A percentile compares a stretch with the other conserved stretches of the same genome.
These are phyloP conservation scores for Eucalyptus sideroxylon DNA, from an alignment of 345 rosid species.

Conservation along the genomic window DNA sequence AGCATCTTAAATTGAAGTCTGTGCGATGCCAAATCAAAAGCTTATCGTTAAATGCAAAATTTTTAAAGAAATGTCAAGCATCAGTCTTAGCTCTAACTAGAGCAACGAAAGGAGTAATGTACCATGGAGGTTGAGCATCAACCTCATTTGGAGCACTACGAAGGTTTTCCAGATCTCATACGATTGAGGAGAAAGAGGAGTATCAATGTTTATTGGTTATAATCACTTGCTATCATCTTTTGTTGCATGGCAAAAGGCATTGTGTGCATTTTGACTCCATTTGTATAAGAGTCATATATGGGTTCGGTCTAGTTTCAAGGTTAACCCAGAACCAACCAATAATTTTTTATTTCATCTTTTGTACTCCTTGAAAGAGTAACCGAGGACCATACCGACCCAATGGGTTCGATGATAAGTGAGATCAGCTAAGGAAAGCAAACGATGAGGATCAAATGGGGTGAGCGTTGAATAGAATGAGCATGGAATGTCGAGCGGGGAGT, in stretches of 20 bases:
- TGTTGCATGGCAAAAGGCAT: not conserved
- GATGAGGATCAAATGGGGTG: too few relatives aligned
- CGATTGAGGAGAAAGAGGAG: not conserved
- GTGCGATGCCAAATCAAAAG: not conserved
- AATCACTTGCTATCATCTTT: not conserved
- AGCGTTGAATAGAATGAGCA: too few relatives aligned
- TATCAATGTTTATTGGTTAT: not conserved
- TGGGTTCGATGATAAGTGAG: too few relatives aligned
- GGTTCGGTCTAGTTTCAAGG: too few relatives aligned
- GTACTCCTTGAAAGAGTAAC: too few relatives aligned
- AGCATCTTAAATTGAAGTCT: not conserved
- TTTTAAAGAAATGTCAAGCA: not conserved
- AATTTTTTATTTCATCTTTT: too few relatives aligned
- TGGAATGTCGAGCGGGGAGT: too few relatives aligned
- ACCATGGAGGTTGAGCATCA: not conserved
- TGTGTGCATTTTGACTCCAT: not conserved
- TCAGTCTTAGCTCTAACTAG: not conserved
- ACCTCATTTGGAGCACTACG: not conserved
- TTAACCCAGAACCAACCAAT: too few relatives aligned
- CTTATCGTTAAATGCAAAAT: accelerated
- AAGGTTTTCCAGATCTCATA: not conserved
- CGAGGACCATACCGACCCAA: accelerated
- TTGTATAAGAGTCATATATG: not conserved
- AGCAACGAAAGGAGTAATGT: not conserved
- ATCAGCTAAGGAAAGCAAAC: too few relatives aligned